Percentiles rank a stretch among this genome's conserved stretches.
Conservation (phyloP, 176 grass and related monocot genomes). For the Poa annua region DNA sequence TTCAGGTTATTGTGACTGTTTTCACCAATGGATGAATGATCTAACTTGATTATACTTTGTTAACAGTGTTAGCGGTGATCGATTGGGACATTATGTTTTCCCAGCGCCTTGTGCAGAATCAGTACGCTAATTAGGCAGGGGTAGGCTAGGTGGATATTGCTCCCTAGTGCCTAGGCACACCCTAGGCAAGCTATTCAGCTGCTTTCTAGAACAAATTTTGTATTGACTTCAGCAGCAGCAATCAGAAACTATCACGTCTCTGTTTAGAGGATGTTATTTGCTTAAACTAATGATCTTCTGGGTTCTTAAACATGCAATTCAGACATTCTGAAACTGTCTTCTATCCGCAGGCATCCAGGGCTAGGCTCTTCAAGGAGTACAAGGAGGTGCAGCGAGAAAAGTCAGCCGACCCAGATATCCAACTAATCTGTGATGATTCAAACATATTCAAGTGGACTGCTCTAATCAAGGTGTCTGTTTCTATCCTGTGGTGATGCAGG, state of each 20-base stretch:
- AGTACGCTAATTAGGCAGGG: background rate
- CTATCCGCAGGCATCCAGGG: slow-evolving; percentile 74
- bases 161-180: background rate
- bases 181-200: background rate
- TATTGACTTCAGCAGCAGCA: background rate
- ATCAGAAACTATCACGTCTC: background rate
- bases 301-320: background rate
- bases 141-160: background rate
- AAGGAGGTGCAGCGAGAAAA: slow-evolving; percentile 97
- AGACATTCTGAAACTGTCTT: slow-evolving; percentile 27
- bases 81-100: background rate
- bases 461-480: slow-evolving; percentile 72
- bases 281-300: background rate
- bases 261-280: background rate
- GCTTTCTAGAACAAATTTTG: background rate
- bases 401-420: slow-evolving; percentile 92
- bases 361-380: slow-evolving; percentile 94
- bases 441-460: slow-evolving; percentile 99
- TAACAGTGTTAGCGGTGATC: background rate
- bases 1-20: background rate
- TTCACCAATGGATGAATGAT: background rate
- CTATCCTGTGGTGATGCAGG: background rate
- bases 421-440: slow-evolving; percentile 91
- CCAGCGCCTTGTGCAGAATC: background rate
- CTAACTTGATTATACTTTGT: background rate